Base-by-base conservation (phyloP, 176 grass and related monocot species). In the Oryza meyeriana region DNA sequence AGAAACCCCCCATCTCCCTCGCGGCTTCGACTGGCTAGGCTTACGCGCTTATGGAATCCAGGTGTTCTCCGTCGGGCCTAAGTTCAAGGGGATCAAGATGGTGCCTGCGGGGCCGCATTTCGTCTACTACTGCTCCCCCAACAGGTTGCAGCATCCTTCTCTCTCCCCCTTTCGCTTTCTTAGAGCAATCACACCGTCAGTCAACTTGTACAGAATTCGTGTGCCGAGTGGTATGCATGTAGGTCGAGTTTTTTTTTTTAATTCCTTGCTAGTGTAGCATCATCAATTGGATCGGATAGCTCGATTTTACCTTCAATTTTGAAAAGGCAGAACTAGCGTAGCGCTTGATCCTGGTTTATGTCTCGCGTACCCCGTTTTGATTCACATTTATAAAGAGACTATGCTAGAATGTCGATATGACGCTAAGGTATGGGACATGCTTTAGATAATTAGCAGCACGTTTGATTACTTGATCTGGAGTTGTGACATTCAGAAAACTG, bases 11-110 rank as follows among this genome's bases (percentile, higher is more conserved):
- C 32, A 1, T 32, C 28, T 22, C 18, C 2, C 26, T 2, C 27
- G 8, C 31, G 2, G 30, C 22, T 0, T 57, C 71, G 31, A 5
- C 69, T 12, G 2, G 25, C 45, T 66, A 20, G 64, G 30, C 30
- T 26, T 27, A 31, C 26, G 2, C 17, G 36, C 33, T 50, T 16
- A 18, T 18, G 5, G 2, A 14, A 48, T 38, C 24, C 81, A 98
- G 95, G 79, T 98, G 42, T 98, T 94, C 61, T 89, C 92, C 17
- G 82, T 89, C 0, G 92, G 92, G 1, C 92, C 95, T 3, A 89
- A 86, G 75, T 98, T 98, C 68, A 98, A 79, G 80, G 92, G 95
- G 69, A 91, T 98, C 28, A 98, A 98, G 64, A 93, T 98, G 95
- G 73, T 98, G 69, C 95, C 90, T 1, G 86, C 88, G 7, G 95